phyloP scores from a whole-genome alignment of 2,329 filamentous ascomycete species.

The Coniella vitis region DNA sequence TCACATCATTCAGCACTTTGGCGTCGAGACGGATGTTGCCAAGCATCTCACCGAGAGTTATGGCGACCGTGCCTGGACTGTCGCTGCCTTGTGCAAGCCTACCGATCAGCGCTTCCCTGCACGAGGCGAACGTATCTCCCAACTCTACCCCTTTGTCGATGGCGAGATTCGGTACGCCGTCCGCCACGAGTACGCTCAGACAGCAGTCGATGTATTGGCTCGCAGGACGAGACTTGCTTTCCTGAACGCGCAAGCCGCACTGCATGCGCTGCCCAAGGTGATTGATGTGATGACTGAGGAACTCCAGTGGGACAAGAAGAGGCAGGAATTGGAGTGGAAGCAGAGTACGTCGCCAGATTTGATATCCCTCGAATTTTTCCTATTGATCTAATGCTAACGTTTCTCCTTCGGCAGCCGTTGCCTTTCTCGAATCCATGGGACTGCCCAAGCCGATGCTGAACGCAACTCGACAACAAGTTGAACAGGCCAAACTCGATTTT shows the following conservation, averaged over 20 bases:
- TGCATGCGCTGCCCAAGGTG: conserved; percentile 76
- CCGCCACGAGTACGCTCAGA: conserved; percentile 85
- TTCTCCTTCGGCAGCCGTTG: conserved; percentile 36
- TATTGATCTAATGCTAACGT: conserved; percentile 5
- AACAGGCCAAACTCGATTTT: conserved; percentile 53
- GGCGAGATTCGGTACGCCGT: conserved; percentile 87
- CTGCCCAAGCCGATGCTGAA: conserved; percentile 53
- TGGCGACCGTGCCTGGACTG: conserved; percentile 87
- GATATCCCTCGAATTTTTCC: conserved; percentile 4
- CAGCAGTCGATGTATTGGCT: conserved; percentile 80
- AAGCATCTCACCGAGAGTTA: conserved; percentile 84
- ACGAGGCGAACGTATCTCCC: conserved; percentile 70
- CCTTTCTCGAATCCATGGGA: conserved; percentile 59
- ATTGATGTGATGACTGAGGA: conserved; percentile 88
- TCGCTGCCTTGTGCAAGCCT: conserved; percentile 70
- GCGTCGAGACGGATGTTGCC: conserved; percentile 84
- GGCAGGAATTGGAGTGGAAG: conserved; percentile 76
- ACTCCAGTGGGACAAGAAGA: conserved; percentile 65
- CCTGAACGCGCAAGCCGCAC: conserved; percentile 82
- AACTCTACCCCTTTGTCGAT: conserved; percentile 84
- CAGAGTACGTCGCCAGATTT: conserved; percentile 63
- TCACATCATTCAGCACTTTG: conserved; percentile 89
- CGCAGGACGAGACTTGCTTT: conserved; percentile 81
- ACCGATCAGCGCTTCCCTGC: conserved; percentile 78
- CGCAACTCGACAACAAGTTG: conserved; percentile 53